Conservation (phyloP, 345 rosid genomes). For the Arabis alpina region DNA sequence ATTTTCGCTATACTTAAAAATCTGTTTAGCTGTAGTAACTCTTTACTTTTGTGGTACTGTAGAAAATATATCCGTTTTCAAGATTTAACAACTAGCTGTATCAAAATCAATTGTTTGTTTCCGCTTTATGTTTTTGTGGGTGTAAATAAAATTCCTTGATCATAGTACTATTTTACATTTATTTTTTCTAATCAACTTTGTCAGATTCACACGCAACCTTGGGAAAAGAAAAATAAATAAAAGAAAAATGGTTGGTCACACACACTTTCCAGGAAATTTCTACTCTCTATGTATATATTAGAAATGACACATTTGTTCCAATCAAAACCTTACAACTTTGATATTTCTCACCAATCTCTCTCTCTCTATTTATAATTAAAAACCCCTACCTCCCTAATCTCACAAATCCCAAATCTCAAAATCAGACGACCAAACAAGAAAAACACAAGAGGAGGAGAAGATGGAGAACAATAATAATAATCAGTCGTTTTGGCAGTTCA, state of each 20-base stretch:
- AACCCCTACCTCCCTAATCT: background rate
- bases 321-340: constrained; percentile 31
- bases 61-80: no score
- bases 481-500: constrained; percentile 83
- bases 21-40: no score
- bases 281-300: background rate
- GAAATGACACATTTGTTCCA: constrained; percentile 38
- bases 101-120: no score
- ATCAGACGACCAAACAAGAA: constrained; percentile 1
- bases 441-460: background rate
- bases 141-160: no score
- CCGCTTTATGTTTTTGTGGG: no score
- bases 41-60: no score
- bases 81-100: no score
- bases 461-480: constrained; percentile 89
- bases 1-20: no score
- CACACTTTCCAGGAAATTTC: constrained; percentile 60
- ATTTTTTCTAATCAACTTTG: constrained; percentile 40
- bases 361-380: background rate
- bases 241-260: background rate
- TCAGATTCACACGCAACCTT: constrained; percentile 65
- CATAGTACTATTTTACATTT: background rate
- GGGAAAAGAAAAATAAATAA: background rate
- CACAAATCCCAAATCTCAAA: constrained; percentile 28
- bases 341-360: constrained; percentile 19